Evolutionary conservation across 768 basidiomycete genomes (phyloP).

Genomic region (Cubamyces lactineus): DNA sequence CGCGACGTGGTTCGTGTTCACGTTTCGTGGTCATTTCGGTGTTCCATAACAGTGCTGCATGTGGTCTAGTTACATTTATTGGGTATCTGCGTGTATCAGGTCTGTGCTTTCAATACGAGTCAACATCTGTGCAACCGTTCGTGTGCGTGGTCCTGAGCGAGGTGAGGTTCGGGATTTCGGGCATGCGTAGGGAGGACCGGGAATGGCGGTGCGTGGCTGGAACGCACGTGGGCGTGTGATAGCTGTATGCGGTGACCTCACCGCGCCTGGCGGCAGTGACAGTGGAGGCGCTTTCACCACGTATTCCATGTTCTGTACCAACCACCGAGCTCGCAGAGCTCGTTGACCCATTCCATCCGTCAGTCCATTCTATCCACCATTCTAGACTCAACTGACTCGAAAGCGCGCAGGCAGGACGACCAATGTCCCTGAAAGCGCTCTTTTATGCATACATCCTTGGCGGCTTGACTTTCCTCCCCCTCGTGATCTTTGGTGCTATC

Average conservation of each 20-base stretch:
- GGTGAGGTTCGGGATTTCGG: background rate
- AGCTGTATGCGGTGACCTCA: slow-evolving; percentile 27
- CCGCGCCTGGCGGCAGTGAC: slow-evolving; percentile 11
- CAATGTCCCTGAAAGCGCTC: slow-evolving; percentile 71
- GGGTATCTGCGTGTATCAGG: background rate
- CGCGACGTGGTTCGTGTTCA: background rate
- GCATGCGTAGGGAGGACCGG: background rate
- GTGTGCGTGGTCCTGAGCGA: background rate
- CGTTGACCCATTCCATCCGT: slow-evolving; percentile 11
- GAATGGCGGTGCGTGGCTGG: background rate
- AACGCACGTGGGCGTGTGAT: slow-evolving; percentile 21
- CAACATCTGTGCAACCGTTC: background rate
- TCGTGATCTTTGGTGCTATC: slow-evolving; percentile 61
- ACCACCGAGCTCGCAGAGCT: slow-evolving; percentile 21
- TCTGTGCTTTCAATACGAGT: no score
- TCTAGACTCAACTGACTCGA: slow-evolving; percentile 3
- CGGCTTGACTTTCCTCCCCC: slow-evolving; percentile 87
- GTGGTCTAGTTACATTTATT: slow-evolving; percentile 3
- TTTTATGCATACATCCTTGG: slow-evolving; percentile 88
- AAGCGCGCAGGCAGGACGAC: slow-evolving; percentile 13
- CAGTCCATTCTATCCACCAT: background rate
- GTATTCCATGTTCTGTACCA: slow-evolving; percentile 24
- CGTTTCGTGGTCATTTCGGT: background rate
- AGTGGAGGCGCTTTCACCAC: slow-evolving; percentile 22
- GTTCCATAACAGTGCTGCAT: slow-evolving; percentile 7